A percentile compares a stretch with the other conserved stretches of the same genome.
Evolutionary conservation across 495 filamentous ascomycete species (phyloP).

Genomic region (Penicillium goetzii): DNA sequence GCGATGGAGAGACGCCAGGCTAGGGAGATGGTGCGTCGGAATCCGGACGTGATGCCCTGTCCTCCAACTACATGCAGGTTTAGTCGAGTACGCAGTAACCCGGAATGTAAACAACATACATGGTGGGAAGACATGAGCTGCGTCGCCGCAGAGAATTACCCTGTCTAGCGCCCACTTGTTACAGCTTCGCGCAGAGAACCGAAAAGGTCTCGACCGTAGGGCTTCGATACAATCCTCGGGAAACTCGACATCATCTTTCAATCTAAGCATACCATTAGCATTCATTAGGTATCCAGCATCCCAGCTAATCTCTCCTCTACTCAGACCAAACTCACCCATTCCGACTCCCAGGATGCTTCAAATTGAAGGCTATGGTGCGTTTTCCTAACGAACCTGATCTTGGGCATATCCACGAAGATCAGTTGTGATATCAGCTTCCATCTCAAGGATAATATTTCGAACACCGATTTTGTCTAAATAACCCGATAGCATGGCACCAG

Average conservation of each 20-base stretch:
- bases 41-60: slow-evolving; percentile 56
- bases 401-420: slow-evolving; percentile 43
- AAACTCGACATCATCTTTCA: slow-evolving; percentile 39
- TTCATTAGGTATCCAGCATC: neutral
- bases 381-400: slow-evolving; percentile 35
- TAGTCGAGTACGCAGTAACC: neutral
- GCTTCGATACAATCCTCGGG: slow-evolving; percentile 55
- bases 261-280: slow-evolving; percentile 15
- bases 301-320: neutral
- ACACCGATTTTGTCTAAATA: slow-evolving; percentile 35
- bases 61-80: slow-evolving; percentile 43
- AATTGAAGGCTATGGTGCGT: slow-evolving; percentile 12
- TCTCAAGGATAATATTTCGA: slow-evolving; percentile 46
- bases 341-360: slow-evolving; percentile 36
- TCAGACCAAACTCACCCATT: slow-evolving; percentile 32
- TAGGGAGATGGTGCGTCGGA: slow-evolving; percentile 39
- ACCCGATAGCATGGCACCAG: slow-evolving; percentile 42
- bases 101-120: slow-evolving; percentile 43
- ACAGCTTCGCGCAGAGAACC: slow-evolving; percentile 50
- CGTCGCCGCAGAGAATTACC: slow-evolving; percentile 54
- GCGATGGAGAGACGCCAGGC: slow-evolving; percentile 51
- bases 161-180: slow-evolving; percentile 54
- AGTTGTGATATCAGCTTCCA: slow-evolving; percentile 46
- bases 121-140: slow-evolving; percentile 60
- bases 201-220: slow-evolving; percentile 54